Conservation (phyloP, 148 eudicot genomes). For the Persicaria maculosa region DNA sequence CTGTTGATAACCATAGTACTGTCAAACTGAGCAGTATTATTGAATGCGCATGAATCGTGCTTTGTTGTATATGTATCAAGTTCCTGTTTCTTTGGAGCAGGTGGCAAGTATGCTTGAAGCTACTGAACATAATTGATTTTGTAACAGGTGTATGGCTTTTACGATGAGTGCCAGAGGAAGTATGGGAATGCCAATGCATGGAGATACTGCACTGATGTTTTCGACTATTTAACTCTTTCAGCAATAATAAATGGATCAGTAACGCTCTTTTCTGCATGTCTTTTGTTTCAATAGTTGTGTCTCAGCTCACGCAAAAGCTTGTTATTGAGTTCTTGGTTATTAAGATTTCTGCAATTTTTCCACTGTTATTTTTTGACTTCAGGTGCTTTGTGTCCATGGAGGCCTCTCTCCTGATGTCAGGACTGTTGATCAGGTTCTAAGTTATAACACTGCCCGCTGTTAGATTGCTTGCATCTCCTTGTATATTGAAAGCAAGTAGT, state of each 20-base stretch:
- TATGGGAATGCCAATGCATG: conserved; percentile 99
- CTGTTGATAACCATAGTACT: not conserved
- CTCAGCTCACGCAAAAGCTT: not conserved
- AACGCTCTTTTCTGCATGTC: conserved; percentile 22
- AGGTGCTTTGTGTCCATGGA: conserved; percentile 99
- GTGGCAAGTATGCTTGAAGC: conserved; percentile 1
- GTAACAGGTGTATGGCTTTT: conserved; percentile 86
- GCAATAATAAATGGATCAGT: conserved; percentile 99
- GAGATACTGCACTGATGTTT: conserved; percentile 99
- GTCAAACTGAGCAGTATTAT: not conserved
- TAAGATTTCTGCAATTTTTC: not conserved
- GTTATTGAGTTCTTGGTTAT: not conserved
- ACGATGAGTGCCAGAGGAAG: conserved; percentile 99
- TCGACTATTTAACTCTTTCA: conserved; percentile 89
- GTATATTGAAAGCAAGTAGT: not conserved
- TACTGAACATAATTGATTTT: not conserved
- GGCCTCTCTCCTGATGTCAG: conserved; percentile 98
- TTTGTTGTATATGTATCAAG: not conserved
- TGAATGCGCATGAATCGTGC: not conserved
- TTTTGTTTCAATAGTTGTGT: not conserved
- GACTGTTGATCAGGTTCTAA: conserved; percentile 83
- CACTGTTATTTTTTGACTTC: conserved; percentile 13
- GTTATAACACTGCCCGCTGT: not conserved
- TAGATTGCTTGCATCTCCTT: not conserved
- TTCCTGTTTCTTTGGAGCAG: not conserved